These are phyloP conservation scores for Mucor mucedo DNA, from an alignment of 371 early-diverging fungal species.

Conservation along the genomic window DNA sequence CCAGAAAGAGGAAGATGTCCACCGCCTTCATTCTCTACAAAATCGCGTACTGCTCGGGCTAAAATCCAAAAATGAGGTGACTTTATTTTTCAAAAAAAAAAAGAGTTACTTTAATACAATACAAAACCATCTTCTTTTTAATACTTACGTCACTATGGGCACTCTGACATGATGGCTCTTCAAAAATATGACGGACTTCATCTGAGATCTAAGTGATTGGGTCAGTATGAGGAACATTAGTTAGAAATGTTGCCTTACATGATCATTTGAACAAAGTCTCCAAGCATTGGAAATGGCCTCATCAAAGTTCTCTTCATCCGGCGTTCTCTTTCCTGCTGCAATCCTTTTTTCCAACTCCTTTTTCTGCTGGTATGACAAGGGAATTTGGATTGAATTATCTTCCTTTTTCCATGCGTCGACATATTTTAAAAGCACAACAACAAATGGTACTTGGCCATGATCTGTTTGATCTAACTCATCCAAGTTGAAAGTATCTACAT, in stretches of 20 bases:
- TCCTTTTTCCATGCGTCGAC: slow-evolving; percentile 70
- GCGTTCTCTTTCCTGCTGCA: slow-evolving; percentile 53
- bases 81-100: slow-evolving; percentile 37
- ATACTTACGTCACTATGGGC: slow-evolving; percentile 53
- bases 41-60: slow-evolving; percentile 76
- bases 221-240: neutral
- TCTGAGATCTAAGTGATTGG: slow-evolving; percentile 47
- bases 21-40: slow-evolving; percentile 75
- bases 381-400: slow-evolving; percentile 56
- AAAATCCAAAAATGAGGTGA: slow-evolving; percentile 89
- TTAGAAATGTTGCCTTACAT: slow-evolving; percentile 19
- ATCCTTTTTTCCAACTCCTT: slow-evolving; percentile 72
- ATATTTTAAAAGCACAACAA: slow-evolving; percentile 78
- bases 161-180: slow-evolving; percentile 55
- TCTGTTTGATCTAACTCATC: slow-evolving; percentile 68
- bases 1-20: slow-evolving; percentile 87
- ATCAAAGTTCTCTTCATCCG: slow-evolving; percentile 87
- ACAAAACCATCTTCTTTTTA: neutral
- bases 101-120: neutral
- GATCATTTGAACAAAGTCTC: slow-evolving; percentile 46
- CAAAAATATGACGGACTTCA: slow-evolving; percentile 56
- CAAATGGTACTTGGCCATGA: slow-evolving; percentile 84
- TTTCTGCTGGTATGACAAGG: slow-evolving; percentile 65
- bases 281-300: slow-evolving; percentile 76
- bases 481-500: slow-evolving; percentile 69